Evolutionary conservation across 495 filamentous ascomycete species (phyloP).

Genomic region (Aspergillus haitiensis): DNA sequence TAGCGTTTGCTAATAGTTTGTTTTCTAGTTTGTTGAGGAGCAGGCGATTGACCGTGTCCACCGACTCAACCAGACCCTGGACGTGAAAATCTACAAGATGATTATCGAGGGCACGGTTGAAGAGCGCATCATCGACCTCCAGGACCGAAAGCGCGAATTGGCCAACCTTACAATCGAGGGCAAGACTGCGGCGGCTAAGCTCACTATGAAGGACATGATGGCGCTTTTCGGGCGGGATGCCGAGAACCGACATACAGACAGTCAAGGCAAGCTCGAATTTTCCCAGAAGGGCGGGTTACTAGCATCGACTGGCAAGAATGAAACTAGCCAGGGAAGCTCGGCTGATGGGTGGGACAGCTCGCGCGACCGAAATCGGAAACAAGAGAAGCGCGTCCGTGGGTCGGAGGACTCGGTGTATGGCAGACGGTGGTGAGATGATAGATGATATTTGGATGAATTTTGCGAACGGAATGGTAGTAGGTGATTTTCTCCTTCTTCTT

Average conservation of each 20-base stretch:
- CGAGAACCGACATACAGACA: conserved; percentile 46
- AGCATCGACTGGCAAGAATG: conserved; percentile 13
- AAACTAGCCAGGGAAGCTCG: conserved; percentile 8
- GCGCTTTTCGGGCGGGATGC: conserved; percentile 81
- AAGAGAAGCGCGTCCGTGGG: conserved; percentile 27
- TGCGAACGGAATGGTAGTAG: too few species aligned
- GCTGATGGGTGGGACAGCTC: conserved; percentile 22
- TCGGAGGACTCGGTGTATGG: conserved; percentile 47
- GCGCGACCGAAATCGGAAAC: conserved; percentile 31
- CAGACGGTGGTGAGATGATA: conserved; percentile 41
- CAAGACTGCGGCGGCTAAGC: conserved; percentile 70
- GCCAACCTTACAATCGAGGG: conserved; percentile 84
- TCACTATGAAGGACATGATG: conserved; percentile 92
- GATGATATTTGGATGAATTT: background rate
- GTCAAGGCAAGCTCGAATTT: conserved; percentile 34
- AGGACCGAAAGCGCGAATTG: conserved; percentile 86
- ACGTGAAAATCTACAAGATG: conserved; percentile 92
- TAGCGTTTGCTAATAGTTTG: conserved; percentile 17
- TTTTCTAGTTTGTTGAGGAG: conserved; percentile 82
- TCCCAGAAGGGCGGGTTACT: conserved; percentile 33
- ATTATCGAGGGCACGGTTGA: conserved; percentile 84
- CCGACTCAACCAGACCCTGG: conserved; percentile 88
- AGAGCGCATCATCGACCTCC: conserved; percentile 86
- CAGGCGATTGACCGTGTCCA: conserved; percentile 98
- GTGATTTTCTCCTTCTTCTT: too few species aligned